A percentile compares a stretch with the other conserved stretches of the same genome.
These are phyloP conservation scores for Zymoseptoria pseudotritici DNA, from an alignment of 2,329 filamentous ascomycete genomes.

Conservation along the genomic window DNA sequence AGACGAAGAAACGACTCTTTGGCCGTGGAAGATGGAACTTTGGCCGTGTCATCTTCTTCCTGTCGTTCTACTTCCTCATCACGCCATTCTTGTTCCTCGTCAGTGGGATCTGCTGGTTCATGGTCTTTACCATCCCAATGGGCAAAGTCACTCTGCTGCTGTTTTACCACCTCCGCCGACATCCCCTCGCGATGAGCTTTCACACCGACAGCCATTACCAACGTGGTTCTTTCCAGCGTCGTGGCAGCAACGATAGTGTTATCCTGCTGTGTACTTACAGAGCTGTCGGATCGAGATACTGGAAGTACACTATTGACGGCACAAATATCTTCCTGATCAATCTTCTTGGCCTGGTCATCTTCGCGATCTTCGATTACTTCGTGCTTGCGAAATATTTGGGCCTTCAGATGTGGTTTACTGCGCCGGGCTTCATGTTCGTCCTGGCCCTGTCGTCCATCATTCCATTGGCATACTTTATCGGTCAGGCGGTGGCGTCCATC, in stretches of 20 bases:
- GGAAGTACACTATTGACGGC: constrained; percentile 98
- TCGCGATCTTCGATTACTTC: constrained; percentile 89
- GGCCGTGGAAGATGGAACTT: constrained; percentile 93
- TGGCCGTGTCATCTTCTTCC: constrained; percentile 89
- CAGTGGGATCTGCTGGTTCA: constrained; percentile 84
- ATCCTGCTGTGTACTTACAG: constrained; percentile 95
- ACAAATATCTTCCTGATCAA: constrained; percentile 99
- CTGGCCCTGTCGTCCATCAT: constrained; percentile 86
- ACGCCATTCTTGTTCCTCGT: constrained; percentile 79
- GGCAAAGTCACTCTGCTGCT: constrained; percentile 86
- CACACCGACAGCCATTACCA: constrained; percentile 75
- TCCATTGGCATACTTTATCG: constrained; percentile 94
- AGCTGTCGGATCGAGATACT: constrained; percentile 88
- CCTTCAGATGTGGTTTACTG: constrained; percentile 66
- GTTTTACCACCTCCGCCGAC: constrained; percentile 83
- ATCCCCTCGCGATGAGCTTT: constrained; percentile 87
- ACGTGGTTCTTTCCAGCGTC: constrained; percentile 54
- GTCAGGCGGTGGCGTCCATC: constrained; percentile 95
- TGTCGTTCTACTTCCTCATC: constrained; percentile 91
- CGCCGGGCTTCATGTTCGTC: constrained; percentile 77
- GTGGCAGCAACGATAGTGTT: constrained; percentile 46
- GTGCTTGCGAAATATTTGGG: constrained; percentile 64
- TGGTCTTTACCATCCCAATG: constrained; percentile 98
- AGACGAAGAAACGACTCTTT: constrained; percentile 75
- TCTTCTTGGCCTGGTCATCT: constrained; percentile 83